Base-by-base conservation (phyloP, 495 filamentous ascomycete genomes). In the Hypoxylon fuscum region DNA sequence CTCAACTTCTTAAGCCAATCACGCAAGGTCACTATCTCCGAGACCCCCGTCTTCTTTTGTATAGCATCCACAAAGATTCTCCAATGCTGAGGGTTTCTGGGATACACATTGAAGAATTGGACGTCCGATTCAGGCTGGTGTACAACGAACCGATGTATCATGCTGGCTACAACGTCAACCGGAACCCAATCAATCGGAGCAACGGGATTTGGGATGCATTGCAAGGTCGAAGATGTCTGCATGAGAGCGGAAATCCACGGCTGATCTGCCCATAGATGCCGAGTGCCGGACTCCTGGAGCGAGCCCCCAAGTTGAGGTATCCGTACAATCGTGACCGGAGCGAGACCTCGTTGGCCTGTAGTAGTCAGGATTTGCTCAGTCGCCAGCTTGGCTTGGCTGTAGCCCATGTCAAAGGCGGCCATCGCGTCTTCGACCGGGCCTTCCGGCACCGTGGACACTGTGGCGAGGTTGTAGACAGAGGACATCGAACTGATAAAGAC, bases 141-240 rank as follows among this genome's bases (percentile, higher is more conserved):
- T 12, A 70, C 21, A 1, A 66, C 32, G 10, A 74, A 31, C 9
- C 69, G 63, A 1, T 48, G 21, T 18, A 74, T 54, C 21, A 40
- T 55, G 2, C 11, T 14, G 3, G 64, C 67, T 20, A 64, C 66
- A 4, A 65, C 25, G 42, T 74, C 60, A 17, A 74, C 61, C 14
- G 72, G 64, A 8, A 74, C 29, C 72, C 72, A 74, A 38, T 72
- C 67, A 11, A 37, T 38, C 20, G 53, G 50, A 5, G 7, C 25
- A 1, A 31, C 11, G 17, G 63, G 50, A 9, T 6, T 1, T 1
- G 69, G 72, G 1, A 74, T 43, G 22, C 50, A 23, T 0, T 32
- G 10, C 18, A 74, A 44, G n/a, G 50, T 42, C 15, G 25, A 41
- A 1, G 12, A n/a, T 6, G 56, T 55, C 25, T 65, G 62, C 21